These are phyloP conservation scores for Fusarium sp. DNA, from an alignment of 2,329 filamentous ascomycete genomes.

Conservation along the genomic window DNA sequence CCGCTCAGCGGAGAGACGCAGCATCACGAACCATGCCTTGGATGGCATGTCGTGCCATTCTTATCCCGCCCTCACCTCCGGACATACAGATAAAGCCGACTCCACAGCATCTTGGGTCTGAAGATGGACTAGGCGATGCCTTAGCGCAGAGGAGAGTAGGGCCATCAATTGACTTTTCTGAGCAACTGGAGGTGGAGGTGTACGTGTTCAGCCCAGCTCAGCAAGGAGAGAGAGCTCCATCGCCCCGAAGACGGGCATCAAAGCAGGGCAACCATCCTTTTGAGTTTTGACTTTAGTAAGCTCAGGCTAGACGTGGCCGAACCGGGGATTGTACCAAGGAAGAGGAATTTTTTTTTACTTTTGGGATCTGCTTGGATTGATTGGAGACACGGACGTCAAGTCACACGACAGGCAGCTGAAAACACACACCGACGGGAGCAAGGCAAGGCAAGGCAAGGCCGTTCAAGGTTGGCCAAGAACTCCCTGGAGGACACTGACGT, in stretches of 20 bases:
- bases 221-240: neutral
- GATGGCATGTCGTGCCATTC: constrained; percentile 27
- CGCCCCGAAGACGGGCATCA: too few relatives aligned
- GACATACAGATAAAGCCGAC: constrained; percentile 13
- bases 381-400: constrained; percentile 17
- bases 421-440: neutral
- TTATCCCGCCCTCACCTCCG: constrained; percentile 13
- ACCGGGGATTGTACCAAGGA: neutral
- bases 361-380: too few relatives aligned
- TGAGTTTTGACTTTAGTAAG: neutral
- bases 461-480: neutral
- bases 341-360: neutral
- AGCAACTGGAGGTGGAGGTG: too few relatives aligned
- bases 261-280: constrained; percentile 5
- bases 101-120: constrained; percentile 8
- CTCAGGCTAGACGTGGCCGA: neutral
- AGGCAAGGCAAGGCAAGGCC: neutral
- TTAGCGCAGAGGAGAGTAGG: constrained; percentile 20
- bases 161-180: constrained; percentile 17
- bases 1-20: neutral
- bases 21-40: constrained; percentile 7
- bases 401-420: constrained; percentile 23
- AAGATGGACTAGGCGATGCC: constrained; percentile 23
- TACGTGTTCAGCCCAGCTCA: neutral
- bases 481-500: constrained; percentile 19